phyloP scores from a whole-genome alignment of 306 rosid species.

The Quillaja saponaria region DNA sequence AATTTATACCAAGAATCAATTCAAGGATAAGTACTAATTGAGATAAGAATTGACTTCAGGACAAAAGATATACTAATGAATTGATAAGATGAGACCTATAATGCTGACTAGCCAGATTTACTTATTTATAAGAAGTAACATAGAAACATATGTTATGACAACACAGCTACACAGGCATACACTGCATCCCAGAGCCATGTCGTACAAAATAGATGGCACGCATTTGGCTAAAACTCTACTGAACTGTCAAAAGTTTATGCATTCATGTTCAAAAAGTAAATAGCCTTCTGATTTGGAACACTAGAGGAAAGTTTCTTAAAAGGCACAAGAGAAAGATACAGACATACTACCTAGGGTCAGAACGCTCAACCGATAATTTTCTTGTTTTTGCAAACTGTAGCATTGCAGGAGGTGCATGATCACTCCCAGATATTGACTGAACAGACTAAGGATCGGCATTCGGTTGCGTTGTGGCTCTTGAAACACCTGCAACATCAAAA shows the following conservation, averaged over 20 bases:
- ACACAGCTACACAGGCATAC: not conserved
- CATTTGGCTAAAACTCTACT: not conserved
- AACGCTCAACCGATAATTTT: constrained; percentile 56
- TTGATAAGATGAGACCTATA: not conserved
- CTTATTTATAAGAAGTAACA: not conserved
- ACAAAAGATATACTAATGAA: not conserved
- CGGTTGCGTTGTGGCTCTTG: constrained; percentile 43
- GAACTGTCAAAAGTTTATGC: not conserved
- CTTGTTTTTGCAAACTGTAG: constrained; percentile 62
- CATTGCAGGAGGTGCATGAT: constrained; percentile 50
- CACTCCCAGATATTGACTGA: constrained; percentile 51
- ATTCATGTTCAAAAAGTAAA: not conserved
- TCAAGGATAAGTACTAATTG: too few relatives aligned
- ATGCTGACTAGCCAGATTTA: not conserved
- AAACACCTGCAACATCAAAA: constrained; percentile 53
- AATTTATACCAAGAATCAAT: too few relatives aligned
- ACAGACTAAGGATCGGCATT: constrained; percentile 48
- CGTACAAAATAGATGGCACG: not conserved
- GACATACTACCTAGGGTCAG: constrained; percentile 67
- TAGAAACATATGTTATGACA: not conserved
- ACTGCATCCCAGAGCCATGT: not conserved
- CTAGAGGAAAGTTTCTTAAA: not conserved
- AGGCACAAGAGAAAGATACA: not conserved
- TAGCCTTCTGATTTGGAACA: not conserved
- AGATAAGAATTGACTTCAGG: not conserved